A percentile compares a stretch with the other conserved stretches of the same genome.
phyloP scores from a whole-genome alignment of 805 yeast species.

The Cyberlindnera suaveolens region DNA sequence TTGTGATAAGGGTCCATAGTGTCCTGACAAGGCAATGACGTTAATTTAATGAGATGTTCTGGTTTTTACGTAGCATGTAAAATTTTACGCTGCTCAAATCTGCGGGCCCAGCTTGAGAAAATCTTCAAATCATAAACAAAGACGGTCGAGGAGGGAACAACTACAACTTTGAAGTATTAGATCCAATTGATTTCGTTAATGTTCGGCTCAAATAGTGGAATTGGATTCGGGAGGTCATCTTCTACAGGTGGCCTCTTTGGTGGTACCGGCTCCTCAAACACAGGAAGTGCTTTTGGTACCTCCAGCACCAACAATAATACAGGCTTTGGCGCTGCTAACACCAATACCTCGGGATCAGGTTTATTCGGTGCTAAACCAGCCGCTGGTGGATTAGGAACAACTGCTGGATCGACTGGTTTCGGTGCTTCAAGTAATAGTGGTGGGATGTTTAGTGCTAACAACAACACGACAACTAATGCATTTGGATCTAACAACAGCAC shows the following conservation, averaged over 20 bases:
- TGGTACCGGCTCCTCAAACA: slow-evolving; percentile 11
- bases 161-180: not conserved
- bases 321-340: slow-evolving; percentile 11
- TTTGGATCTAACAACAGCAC: slow-evolving; percentile 18
- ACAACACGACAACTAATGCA: slow-evolving; percentile 7
- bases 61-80: not conserved
- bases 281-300: slow-evolving; percentile 18
- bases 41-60: too few relatives aligned
- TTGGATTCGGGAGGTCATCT: slow-evolving; percentile 19
- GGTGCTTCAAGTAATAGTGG: slow-evolving; percentile 5
- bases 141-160: not conserved
- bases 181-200: slow-evolving; percentile 6
- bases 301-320: slow-evolving; percentile 2
- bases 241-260: slow-evolving; percentile 22
- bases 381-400: slow-evolving; percentile 20
- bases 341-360: slow-evolving; percentile 1
- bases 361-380: slow-evolving; percentile 9
- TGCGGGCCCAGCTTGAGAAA: not conserved
- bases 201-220: slow-evolving; percentile 15
- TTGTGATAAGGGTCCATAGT: too few relatives aligned
- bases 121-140: slow-evolving; percentile 2
- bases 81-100: not conserved
- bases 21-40: too few relatives aligned
- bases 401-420: slow-evolving; percentile 15
- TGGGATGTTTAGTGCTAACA: slow-evolving; percentile 6